Evolutionary conservation across 2,329 filamentous ascomycete species (phyloP).

Genomic region (Dactylellina cionopaga): DNA sequence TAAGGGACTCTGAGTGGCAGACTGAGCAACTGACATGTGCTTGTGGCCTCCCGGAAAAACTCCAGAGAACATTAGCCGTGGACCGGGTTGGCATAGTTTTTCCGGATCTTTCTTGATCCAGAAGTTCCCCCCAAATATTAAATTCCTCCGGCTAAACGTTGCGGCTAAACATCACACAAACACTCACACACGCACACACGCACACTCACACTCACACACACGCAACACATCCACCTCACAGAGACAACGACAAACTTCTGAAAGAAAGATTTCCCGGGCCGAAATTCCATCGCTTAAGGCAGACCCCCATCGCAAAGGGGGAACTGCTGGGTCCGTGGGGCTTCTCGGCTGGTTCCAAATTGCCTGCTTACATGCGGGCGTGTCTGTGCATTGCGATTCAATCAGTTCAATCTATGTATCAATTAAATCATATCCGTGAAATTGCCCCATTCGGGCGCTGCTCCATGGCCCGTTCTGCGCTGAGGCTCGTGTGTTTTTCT

Average conservation of each 20-base stretch:
- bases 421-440: no score
- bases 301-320: not conserved
- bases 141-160: conserved; percentile 41
- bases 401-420: no score
- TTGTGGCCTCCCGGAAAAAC: conserved; percentile 45
- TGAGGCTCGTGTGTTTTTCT: no score
- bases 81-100: conserved; percentile 19
- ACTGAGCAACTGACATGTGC: conserved; percentile 10
- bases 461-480: not conserved
- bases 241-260: no score
- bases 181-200: no score
- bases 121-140: conserved; percentile 7
- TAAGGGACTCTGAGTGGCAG: no score
- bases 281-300: conserved; percentile 37
- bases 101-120: no score
- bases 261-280: conserved; percentile 45
- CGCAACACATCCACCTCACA: conserved; percentile 15
- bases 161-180: not conserved
- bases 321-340: conserved; percentile 16
- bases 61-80: conserved; percentile 21
- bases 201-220: no score
- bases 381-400: conserved; percentile 34
- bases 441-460: conserved; percentile 26
- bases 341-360: conserved; percentile 21
- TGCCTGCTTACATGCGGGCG: conserved; percentile 10